Percentiles rank a stretch among this genome's conserved stretches.
Evolutionary conservation across 768 basidiomycete species (phyloP).

Genomic region (Kwoniella sp.): DNA sequence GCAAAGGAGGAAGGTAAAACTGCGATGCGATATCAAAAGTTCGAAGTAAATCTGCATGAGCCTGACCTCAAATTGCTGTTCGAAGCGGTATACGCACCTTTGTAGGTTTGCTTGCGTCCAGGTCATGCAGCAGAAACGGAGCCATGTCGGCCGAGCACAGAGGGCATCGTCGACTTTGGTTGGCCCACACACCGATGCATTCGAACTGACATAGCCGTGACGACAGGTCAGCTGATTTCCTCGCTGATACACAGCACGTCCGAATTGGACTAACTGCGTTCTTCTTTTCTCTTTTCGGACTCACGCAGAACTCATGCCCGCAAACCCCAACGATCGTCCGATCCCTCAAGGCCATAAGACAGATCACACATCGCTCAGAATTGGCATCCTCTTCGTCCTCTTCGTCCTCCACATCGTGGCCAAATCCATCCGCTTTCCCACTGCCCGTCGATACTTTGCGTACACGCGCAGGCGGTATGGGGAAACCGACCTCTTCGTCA

Average conservation of each 20-base stretch:
- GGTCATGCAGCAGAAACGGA: constrained; percentile 50
- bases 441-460: neutral
- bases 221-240: neutral
- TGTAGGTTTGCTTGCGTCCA: constrained; percentile 40
- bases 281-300: constrained; percentile 10
- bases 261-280: neutral
- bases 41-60: too few relatives aligned
- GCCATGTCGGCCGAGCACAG: constrained; percentile 49
- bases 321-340: constrained; percentile 79
- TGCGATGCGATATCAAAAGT: constrained; percentile 47
- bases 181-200: constrained; percentile 80
- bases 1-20: constrained; percentile 69
- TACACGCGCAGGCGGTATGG: neutral
- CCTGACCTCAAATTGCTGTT: too few relatives aligned
- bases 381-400: constrained; percentile 58
- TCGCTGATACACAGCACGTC: neutral
- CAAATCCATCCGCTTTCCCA: constrained; percentile 2
- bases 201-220: constrained; percentile 61
- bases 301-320: constrained; percentile 82
- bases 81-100: constrained; percentile 51
- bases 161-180: constrained; percentile 53
- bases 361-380: constrained; percentile 75
- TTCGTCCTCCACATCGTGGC: neutral
- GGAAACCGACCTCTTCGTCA: constrained; percentile 33
- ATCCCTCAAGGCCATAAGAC: constrained; percentile 74